phyloP scores from a whole-genome alignment of 148 eudicot genomes.

The Rhododendron molle region DNA sequence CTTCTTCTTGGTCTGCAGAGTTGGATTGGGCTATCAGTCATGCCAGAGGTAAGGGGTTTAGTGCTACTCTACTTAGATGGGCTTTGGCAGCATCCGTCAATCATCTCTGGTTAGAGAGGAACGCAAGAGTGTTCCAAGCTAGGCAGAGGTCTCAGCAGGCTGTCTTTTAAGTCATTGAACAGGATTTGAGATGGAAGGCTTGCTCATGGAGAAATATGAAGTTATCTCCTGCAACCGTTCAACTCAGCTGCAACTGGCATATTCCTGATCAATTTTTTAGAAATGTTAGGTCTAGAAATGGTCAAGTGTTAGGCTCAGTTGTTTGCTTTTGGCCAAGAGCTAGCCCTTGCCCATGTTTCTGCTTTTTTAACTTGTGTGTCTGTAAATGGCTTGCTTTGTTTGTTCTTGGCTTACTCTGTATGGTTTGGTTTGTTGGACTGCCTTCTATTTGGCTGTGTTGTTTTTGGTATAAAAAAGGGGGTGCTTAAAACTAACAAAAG shows the following conservation, averaged over 20 bases:
- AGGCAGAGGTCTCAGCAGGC: neutral
- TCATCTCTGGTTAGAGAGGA: neutral
- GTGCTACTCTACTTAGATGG: neutral
- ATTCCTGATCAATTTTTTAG: neutral
- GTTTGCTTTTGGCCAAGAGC: neutral
- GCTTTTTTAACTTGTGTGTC: neutral
- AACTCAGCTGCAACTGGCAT: neutral
- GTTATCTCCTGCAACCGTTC: neutral
- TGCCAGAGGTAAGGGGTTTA: neutral
- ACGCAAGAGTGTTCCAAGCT: neutral
- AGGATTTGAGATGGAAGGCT: neutral
- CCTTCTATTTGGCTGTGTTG: neutral
- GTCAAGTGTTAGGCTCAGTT: neutral
- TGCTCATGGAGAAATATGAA: neutral
- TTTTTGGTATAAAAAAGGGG: neutral
- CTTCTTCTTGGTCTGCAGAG: neutral
- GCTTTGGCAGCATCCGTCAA: neutral
- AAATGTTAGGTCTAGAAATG: neutral
- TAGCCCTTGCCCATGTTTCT: neutral
- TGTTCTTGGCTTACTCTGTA: neutral
- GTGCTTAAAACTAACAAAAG: neutral
- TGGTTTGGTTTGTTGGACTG: neutral
- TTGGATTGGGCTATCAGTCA: neutral
- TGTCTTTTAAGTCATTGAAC: neutral
- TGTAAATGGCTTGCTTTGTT: neutral